phyloP scores from a whole-genome alignment of 805 yeast genomes.

The Metschnikowia kunwiensis region DNA sequence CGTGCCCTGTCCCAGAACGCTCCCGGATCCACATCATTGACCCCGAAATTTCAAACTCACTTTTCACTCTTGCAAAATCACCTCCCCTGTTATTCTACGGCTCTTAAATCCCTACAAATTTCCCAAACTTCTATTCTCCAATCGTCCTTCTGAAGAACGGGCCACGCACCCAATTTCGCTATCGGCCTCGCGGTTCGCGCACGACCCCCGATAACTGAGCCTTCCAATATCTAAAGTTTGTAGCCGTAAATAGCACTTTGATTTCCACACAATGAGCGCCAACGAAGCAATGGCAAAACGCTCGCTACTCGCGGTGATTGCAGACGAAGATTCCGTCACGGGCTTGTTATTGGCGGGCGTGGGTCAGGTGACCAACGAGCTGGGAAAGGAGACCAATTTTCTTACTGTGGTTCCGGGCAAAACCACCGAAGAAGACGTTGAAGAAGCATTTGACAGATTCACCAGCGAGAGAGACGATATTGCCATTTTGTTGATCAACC shows the following conservation, averaged over 20 bases:
- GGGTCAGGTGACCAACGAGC: slow-evolving; percentile 72
- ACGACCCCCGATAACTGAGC: slow-evolving; percentile 1
- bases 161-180: too few relatives aligned
- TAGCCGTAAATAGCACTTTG: too few relatives aligned
- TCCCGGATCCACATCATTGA: too few relatives aligned
- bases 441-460: slow-evolving; percentile 69
- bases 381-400: slow-evolving; percentile 74
- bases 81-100: too few relatives aligned
- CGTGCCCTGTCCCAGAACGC: too few relatives aligned
- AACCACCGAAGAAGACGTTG: slow-evolving; percentile 74
- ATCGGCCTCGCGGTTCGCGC: not conserved
- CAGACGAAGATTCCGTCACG: slow-evolving; percentile 96
- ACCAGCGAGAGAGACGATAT: slow-evolving; percentile 78
- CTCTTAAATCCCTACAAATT: too few relatives aligned
- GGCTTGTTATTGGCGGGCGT: slow-evolving; percentile 94
- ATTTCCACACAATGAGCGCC: slow-evolving; percentile 24
- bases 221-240: too few relatives aligned
- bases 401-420: slow-evolving; percentile 71
- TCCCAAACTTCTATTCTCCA: too few relatives aligned
- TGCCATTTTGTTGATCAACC: slow-evolving; percentile 90
- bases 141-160: too few relatives aligned
- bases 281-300: slow-evolving; percentile 59
- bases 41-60: too few relatives aligned
- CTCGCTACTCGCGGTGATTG: slow-evolving; percentile 85
- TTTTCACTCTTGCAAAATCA: too few relatives aligned